These are phyloP conservation scores for Colletotrichum orchidophilum DNA, from an alignment of 2,329 filamentous ascomycete species.

Conservation along the genomic window DNA sequence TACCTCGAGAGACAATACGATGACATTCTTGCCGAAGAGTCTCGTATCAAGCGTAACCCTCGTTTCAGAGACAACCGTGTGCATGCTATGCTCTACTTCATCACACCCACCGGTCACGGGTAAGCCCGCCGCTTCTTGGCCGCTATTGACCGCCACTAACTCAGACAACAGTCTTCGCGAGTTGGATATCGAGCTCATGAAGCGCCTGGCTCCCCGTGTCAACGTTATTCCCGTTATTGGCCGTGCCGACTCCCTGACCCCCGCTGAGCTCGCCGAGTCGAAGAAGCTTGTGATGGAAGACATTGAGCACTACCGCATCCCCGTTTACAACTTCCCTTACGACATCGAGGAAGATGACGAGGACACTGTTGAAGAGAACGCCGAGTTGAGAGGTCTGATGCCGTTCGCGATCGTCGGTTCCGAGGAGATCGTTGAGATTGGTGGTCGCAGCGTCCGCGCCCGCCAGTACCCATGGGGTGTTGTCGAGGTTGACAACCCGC, in stretches of 20 bases:
- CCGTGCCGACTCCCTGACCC: constrained; percentile 96
- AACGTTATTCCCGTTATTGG: constrained; percentile 99
- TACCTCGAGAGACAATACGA: constrained; percentile 99
- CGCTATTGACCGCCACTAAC: constrained; percentile 3
- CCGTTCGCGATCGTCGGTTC: constrained; percentile 99
- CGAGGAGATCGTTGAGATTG: constrained; percentile 94
- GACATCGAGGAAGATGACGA: constrained; percentile 99
- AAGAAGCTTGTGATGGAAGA: constrained; percentile 99
- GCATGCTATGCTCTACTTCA: constrained; percentile 98
- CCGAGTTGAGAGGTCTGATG: constrained; percentile 96
- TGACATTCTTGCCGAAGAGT: constrained; percentile 98
- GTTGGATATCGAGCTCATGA: constrained; percentile 99
- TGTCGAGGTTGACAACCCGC: constrained; percentile 98
- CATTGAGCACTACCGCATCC: constrained; percentile 99
- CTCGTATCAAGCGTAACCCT: constrained; percentile 99
- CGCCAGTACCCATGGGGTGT: constrained; percentile 99
- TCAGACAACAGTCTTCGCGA: constrained; percentile 79
- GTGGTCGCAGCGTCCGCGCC: constrained; percentile 89
- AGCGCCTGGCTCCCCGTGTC: constrained; percentile 95
- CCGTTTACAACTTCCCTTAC: constrained; percentile 99
- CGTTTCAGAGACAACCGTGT: constrained; percentile 99
- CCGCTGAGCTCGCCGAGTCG: constrained; percentile 94
- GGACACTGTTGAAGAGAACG: constrained; percentile 99
- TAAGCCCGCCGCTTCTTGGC: constrained; percentile 51
- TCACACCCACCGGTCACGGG: constrained; percentile 97